Evolutionary conservation across 495 filamentous ascomycete species (phyloP).

Genomic region (Daldinia decipiens): DNA sequence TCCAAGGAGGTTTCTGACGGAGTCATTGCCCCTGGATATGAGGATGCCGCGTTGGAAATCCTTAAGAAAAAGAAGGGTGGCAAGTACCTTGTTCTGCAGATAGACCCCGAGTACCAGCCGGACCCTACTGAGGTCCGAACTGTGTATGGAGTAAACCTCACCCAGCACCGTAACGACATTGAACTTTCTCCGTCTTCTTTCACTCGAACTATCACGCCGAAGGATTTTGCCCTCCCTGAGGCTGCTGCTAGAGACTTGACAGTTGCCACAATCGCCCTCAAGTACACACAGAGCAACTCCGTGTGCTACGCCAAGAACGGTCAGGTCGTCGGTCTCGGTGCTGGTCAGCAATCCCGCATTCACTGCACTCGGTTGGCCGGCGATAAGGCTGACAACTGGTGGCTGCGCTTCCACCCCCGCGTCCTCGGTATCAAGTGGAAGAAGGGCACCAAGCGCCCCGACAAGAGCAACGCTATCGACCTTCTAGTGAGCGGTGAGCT

Average conservation of each 20-base stretch:
- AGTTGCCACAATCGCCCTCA: slow-evolving; percentile 94
- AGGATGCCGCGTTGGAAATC: slow-evolving; percentile 84
- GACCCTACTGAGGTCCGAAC: slow-evolving; percentile 78
- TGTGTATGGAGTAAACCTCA: slow-evolving; percentile 85
- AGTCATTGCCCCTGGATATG: slow-evolving; percentile 89
- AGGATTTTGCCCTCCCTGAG: slow-evolving; percentile 78
- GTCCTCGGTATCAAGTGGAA: slow-evolving; percentile 92
- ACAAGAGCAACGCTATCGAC: slow-evolving; percentile 98
- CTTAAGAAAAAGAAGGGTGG: slow-evolving; percentile 98
- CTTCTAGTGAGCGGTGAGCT: slow-evolving; percentile 88
- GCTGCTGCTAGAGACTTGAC: slow-evolving; percentile 88
- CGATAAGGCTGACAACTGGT: slow-evolving; percentile 99
- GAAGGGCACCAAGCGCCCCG: slow-evolving; percentile 92
- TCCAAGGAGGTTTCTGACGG: slow-evolving; percentile 97
- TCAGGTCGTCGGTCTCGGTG: slow-evolving; percentile 92
- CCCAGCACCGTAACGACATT: slow-evolving; percentile 92
- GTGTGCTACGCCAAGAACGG: slow-evolving; percentile 97
- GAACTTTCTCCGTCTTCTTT: slow-evolving; percentile 87
- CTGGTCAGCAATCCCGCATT: slow-evolving; percentile 96
- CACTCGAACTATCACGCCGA: slow-evolving; percentile 82
- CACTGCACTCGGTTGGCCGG: slow-evolving; percentile 98
- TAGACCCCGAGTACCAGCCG: slow-evolving; percentile 88
- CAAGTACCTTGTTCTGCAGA: slow-evolving; percentile 94
- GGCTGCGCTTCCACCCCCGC: slow-evolving; percentile 94
- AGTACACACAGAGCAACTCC: slow-evolving; percentile 98